These are phyloP conservation scores for Lentinus tigrinus DNA, from an alignment of 768 basidiomycete species.

Conservation along the genomic window DNA sequence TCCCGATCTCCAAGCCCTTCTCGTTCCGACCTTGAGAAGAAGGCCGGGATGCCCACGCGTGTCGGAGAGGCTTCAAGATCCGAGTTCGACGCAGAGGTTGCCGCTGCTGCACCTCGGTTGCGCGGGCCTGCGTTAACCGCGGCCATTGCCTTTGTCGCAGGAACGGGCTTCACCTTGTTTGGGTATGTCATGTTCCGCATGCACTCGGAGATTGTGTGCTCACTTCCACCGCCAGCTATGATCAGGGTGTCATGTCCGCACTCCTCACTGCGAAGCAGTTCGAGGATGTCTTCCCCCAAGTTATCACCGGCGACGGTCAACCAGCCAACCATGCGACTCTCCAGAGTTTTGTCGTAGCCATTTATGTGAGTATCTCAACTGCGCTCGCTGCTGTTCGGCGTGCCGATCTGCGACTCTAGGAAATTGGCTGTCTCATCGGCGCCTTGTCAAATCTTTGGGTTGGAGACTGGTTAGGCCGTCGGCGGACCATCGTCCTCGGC, in stretches of 20 bases:
- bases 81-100: constrained; percentile 36
- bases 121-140: constrained; percentile 46
- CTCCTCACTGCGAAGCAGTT: constrained; percentile 60
- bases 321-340: constrained; percentile 49
- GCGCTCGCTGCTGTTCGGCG: not conserved
- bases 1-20: constrained; percentile 7
- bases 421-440: constrained; percentile 64
- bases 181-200: constrained; percentile 35
- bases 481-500: constrained; percentile 56
- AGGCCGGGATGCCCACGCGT: not conserved
- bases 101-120: constrained; percentile 31
- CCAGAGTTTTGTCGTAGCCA: constrained; percentile 58
- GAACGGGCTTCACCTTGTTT: constrained; percentile 61
- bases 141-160: constrained; percentile 54
- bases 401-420: constrained; percentile 33
- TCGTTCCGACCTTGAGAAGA: not conserved
- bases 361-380: constrained; percentile 42
- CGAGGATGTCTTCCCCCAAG: constrained; percentile 56
- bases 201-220: not conserved
- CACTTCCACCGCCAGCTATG: constrained; percentile 43
- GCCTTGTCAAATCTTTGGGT: constrained; percentile 63
- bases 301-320: constrained; percentile 39
- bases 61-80: not conserved
- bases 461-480: constrained; percentile 58
- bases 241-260: constrained; percentile 73